Evolutionary conservation across 257 asterid genomes (phyloP).

Genomic region (Craterostigma plantagineum): DNA sequence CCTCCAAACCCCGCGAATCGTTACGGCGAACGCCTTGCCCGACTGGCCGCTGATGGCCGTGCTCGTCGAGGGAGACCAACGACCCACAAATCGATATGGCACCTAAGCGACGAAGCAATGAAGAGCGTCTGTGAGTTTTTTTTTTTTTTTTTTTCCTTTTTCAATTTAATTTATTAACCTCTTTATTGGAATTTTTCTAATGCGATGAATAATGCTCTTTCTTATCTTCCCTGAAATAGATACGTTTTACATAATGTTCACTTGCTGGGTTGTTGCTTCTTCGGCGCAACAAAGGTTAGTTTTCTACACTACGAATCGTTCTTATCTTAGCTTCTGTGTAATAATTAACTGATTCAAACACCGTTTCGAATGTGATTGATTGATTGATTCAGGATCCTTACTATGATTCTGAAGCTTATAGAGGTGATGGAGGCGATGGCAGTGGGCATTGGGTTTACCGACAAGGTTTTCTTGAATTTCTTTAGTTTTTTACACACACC

Average conservation of each 20-base stretch:
- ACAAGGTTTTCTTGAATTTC: slow-evolving; percentile 32
- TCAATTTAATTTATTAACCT: not conserved
- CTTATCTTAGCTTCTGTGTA: too few relatives aligned
- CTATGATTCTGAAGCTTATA: slow-evolving; percentile 64
- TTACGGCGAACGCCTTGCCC: slow-evolving; percentile 35
- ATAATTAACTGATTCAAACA: too few relatives aligned
- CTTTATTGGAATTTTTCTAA: not conserved
- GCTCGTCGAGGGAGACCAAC: slow-evolving; percentile 63
- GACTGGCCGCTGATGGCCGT: slow-evolving; percentile 88
- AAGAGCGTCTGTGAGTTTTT: slow-evolving; percentile 58
- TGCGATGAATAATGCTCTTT: not conserved
- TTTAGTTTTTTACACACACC: too few relatives aligned
- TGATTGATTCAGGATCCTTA: slow-evolving; percentile 45
- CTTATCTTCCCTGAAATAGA: slow-evolving; percentile 14
- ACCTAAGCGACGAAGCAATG: slow-evolving; percentile 62
- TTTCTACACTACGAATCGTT: not conserved
- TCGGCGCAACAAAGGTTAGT: slow-evolving; percentile 49
- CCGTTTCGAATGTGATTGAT: not conserved
- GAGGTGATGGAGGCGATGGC: slow-evolving; percentile 82
- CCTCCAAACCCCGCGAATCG: slow-evolving; percentile 8
- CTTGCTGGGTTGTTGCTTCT: slow-evolving; percentile 81
- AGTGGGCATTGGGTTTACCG: slow-evolving; percentile 84
- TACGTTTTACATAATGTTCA: slow-evolving; percentile 70
- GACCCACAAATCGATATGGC: slow-evolving; percentile 85
- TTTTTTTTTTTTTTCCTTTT: not conserved